Evolutionary conservation across 108 stramenopile species (phyloP), one percentile per base, ranked within the genome.

Genomic region (Cyclotella cryptica): DNA sequence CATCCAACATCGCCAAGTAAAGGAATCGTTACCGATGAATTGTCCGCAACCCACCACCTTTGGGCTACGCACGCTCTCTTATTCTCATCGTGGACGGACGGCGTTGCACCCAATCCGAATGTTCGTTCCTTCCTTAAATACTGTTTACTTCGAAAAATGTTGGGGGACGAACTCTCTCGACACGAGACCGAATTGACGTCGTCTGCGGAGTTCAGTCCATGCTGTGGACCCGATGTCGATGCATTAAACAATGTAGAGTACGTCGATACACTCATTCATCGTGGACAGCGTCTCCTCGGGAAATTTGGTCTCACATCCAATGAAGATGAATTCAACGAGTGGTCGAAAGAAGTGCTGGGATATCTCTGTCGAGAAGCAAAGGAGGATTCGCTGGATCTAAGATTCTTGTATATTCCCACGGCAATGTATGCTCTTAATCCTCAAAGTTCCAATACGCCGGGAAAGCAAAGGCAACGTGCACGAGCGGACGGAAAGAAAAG

Each of bases 381-480:
- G 27, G 13, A 52, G 35, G 12, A 27, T 43, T 47, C 51, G 13
- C 14, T 72, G 58, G 68, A 87, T 12, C 39, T 93, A 15, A 84
- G 89, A 53, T 12, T 96, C 13, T n/a, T 93, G 22, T 96, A 94
- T 75, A 88, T 96, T 58, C 96, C 96, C 10, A 94, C 96, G 5
- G 96, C 96, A 12, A 89, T 93, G 90, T 96, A 96, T 75, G 96
- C 96, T 13, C 52, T 91, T 0, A 87, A 89, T 13, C 69, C 80
- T 11, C 68, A 86, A 43, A 89, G 88, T 29, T 68, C 70, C 21
- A 92, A 82, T 62, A 87, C 89, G 26, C 91, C 92, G 12, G 96
- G 96, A 46, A 94, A 92, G 59, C 96, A 96, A 72, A 84, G 92
- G 52, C 93, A 93, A 86, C 88, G 96, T 30, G 88, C 92, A 12